A percentile compares a stretch with the other conserved stretches of the same genome.
phyloP scores from a whole-genome alignment of 108 stramenopile species.

The Conticribra weissflogii region DNA sequence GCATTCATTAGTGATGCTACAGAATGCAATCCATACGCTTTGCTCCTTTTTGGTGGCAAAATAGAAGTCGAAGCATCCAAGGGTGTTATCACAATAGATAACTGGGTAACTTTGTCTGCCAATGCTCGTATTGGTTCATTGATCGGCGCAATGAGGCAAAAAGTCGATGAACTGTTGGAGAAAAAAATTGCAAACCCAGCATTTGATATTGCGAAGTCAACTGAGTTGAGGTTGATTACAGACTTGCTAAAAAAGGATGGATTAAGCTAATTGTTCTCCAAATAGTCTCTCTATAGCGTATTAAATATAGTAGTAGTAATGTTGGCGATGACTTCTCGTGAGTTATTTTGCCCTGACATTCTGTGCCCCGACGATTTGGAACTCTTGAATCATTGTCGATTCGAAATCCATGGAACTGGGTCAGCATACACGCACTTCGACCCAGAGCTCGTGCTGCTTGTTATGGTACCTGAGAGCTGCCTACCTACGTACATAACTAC shows the following conservation, averaged over 20 bases:
- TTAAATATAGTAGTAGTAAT: no score
- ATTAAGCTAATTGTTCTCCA: no score
- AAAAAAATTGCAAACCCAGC: constrained; percentile 68
- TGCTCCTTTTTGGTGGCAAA: constrained; percentile 92
- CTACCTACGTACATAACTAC: no score
- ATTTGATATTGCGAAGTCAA: constrained; percentile 59
- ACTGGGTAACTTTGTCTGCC: constrained; percentile 80
- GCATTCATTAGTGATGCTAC: constrained; percentile 91
- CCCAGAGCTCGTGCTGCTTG: no score
- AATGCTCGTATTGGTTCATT: constrained; percentile 91
- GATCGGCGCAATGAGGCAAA: constrained; percentile 79
- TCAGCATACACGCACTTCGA: no score
- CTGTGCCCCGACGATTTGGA: no score
- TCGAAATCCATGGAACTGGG: no score
- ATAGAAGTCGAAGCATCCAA: constrained; percentile 87
- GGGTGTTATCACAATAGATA: constrained; percentile 76
- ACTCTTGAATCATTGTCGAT: no score
- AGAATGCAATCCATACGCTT: constrained; percentile 87
- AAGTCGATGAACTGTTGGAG: constrained; percentile 74
- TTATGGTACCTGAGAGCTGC: no score
- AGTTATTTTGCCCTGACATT: no score
- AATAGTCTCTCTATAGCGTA: no score
- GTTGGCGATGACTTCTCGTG: no score
- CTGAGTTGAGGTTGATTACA: constrained; percentile 72
- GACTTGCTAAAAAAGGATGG: constrained; percentile 28